phyloP scores from a whole-genome alignment of 163 green algal genomes.

The Volvox carteri region DNA sequence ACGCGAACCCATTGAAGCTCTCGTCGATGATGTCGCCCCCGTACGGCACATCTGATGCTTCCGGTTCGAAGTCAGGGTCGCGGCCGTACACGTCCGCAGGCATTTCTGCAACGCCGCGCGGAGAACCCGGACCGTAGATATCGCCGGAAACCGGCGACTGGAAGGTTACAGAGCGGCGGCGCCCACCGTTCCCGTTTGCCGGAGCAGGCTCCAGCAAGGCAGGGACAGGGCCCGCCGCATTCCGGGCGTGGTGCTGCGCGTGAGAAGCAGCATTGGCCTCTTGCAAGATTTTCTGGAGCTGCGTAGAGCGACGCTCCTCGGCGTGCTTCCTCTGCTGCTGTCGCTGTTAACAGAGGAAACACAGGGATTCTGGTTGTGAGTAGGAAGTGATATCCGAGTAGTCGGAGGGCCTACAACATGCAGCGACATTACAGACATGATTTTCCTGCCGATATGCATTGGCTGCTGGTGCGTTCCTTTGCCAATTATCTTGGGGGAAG shows the following conservation, averaged over 20 bases:
- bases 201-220: not conserved
- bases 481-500: too few species aligned
- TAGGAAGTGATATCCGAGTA: too few species aligned
- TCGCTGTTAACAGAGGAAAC: not conserved
- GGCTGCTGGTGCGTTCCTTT: too few species aligned
- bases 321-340: constrained; percentile 29
- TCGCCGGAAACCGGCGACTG: not conserved
- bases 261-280: not conserved
- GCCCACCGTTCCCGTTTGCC: not conserved
- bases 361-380: not conserved
- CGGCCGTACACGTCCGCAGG: not conserved
- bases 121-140: not conserved
- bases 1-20: not conserved
- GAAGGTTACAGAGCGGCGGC: constrained; percentile 16
- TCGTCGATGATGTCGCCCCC: not conserved
- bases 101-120: constrained; percentile 28
- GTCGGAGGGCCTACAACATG: too few species aligned
- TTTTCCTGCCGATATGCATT: too few species aligned
- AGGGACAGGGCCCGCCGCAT: not conserved
- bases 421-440: too few species aligned
- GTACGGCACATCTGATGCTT: not conserved
- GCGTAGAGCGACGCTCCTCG: constrained; percentile 20
- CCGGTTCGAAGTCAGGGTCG: not conserved
- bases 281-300: constrained; percentile 42
- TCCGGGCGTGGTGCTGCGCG: not conserved